These are phyloP conservation scores for Metarhizium album DNA, from an alignment of 2,329 filamentous ascomycete species.

Conservation along the genomic window DNA sequence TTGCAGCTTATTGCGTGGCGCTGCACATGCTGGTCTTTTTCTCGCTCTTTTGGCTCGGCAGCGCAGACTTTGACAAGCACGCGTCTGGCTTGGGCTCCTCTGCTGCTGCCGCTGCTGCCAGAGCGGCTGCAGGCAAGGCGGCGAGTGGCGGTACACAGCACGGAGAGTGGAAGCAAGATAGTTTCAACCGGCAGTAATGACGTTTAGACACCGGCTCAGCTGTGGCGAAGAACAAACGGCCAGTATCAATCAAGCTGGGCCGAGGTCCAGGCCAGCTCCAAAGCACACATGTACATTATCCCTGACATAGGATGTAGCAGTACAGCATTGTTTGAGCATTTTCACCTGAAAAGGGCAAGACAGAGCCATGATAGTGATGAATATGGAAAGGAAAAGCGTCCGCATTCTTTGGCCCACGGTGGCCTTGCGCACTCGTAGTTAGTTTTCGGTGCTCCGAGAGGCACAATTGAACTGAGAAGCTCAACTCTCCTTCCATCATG, in stretches of 20 bases:
- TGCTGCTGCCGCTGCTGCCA: constrained; percentile 31
- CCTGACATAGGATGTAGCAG: neutral
- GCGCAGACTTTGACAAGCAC: constrained; percentile 52
- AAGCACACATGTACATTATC: neutral
- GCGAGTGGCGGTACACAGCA: constrained; percentile 24
- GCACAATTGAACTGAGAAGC: too few relatives aligned
- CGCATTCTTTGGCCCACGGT: too few relatives aligned
- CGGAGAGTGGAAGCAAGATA: constrained; percentile 55
- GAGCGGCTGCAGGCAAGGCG: constrained; percentile 31
- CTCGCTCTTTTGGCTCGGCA: constrained; percentile 76
- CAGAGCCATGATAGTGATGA: neutral
- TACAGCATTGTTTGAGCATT: neutral
- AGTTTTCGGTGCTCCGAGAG: too few relatives aligned
- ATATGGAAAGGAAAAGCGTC: neutral
- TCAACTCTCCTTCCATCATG: too few relatives aligned
- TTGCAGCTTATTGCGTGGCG: constrained; percentile 82
- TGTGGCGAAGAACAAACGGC: too few relatives aligned
- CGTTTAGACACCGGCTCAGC: neutral
- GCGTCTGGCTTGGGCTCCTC: constrained; percentile 44
- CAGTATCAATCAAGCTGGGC: neutral
- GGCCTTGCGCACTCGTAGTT: too few relatives aligned
- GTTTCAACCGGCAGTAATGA: constrained; percentile 34
- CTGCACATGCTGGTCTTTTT: constrained; percentile 82
- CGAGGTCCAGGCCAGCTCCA: neutral
- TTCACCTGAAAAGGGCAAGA: neutral